A percentile compares a stretch with the other conserved stretches of the same genome.
These are phyloP conservation scores for Trametes maxima DNA, from an alignment of 768 basidiomycete genomes.

Conservation along the genomic window DNA sequence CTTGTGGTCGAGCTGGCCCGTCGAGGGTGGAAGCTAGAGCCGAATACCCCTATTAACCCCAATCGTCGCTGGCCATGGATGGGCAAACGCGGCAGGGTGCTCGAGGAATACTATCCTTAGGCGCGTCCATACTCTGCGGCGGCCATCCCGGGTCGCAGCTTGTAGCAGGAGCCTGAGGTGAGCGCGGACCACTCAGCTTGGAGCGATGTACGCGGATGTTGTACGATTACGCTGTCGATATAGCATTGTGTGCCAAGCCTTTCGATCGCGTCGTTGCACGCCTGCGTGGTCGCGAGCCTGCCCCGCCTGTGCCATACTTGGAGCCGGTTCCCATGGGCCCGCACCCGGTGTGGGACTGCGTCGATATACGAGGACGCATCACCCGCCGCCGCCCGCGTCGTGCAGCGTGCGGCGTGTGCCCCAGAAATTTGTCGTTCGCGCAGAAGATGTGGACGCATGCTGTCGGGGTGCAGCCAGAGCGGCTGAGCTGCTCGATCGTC, in stretches of 20 bases:
- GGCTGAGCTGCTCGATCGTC: no score
- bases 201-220: slow-evolving; percentile 18
- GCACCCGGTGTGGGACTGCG: slow-evolving; percentile 17
- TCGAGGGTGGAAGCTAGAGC: slow-evolving; percentile 64
- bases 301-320: slow-evolving; percentile 7
- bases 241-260: slow-evolving; percentile 17
- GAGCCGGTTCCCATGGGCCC: slow-evolving; percentile 8
- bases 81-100: slow-evolving; percentile 71
- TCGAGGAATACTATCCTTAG: slow-evolving; percentile 45
- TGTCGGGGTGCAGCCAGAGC: neutral
- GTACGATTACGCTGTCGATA: slow-evolving; percentile 18
- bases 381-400: neutral
- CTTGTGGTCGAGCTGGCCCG: slow-evolving; percentile 79
- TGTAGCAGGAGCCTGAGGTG: neutral
- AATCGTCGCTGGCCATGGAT: slow-evolving; percentile 83
- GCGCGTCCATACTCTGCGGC: neutral
- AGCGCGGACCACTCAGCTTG: neutral
- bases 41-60: slow-evolving; percentile 72
- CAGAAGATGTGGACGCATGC: neutral
- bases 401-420: slow-evolving; percentile 1
- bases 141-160: neutral
- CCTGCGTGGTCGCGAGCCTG: neutral
- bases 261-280: neutral
- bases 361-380: neutral
- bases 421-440: slow-evolving; percentile 1